Conservation (phyloP, 106 monocot species). For the Dendrobium nobile region DNA sequence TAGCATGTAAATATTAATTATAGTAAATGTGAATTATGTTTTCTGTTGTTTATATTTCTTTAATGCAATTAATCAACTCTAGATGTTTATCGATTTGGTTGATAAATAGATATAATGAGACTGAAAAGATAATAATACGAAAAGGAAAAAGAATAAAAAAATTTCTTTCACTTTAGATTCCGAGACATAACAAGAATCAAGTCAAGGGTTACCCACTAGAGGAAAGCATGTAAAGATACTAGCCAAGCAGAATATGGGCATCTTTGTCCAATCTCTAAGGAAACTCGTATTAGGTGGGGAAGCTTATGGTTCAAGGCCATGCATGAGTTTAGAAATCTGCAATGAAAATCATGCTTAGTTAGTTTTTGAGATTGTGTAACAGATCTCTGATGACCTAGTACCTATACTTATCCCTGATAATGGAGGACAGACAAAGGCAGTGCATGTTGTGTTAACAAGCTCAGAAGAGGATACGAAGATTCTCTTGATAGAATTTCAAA, state of each 20-base stretch:
- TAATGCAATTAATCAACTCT: too few relatives aligned
- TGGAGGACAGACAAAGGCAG: slow-evolving; percentile 32
- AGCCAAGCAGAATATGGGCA: slow-evolving; percentile 37
- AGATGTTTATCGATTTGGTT: too few relatives aligned
- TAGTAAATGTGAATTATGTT: too few relatives aligned
- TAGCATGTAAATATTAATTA: too few relatives aligned
- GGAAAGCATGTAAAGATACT: slow-evolving; percentile 38
- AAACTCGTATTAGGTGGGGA: slow-evolving; percentile 61
- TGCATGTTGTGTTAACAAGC: slow-evolving; percentile 59
- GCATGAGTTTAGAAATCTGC: slow-evolving; percentile 70
- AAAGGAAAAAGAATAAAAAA: too few relatives aligned
- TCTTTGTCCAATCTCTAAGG: slow-evolving; percentile 52
- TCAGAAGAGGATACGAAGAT: slow-evolving; percentile 74
- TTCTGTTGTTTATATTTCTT: too few relatives aligned
- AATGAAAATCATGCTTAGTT: slow-evolving; percentile 65
- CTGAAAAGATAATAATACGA: too few relatives aligned
- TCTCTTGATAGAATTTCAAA: slow-evolving; percentile 69
- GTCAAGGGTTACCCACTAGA: slow-evolving; percentile 63
- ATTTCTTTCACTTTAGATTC: too few relatives aligned
- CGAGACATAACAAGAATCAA: slow-evolving; percentile 33
- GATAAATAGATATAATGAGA: too few relatives aligned
- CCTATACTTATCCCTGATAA: slow-evolving; percentile 4
- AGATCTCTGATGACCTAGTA: slow-evolving; percentile 62
- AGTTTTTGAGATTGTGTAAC: slow-evolving; percentile 37
- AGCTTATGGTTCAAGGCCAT: slow-evolving; percentile 71